Conservation (phyloP, 2,329 filamentous ascomycete species). For the Cercospora berteroae region DNA sequence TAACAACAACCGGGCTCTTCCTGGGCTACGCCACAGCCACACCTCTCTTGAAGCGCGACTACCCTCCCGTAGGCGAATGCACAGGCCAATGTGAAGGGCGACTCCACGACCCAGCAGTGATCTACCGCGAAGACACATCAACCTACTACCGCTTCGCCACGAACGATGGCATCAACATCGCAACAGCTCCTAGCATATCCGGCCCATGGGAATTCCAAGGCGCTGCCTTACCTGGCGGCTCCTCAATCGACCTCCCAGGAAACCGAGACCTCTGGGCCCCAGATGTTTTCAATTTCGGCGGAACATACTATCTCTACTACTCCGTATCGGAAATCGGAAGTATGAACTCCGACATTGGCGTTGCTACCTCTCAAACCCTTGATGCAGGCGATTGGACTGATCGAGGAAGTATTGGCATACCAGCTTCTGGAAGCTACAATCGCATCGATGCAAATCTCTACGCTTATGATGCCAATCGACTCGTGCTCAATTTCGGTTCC, state of each 20-base stretch:
- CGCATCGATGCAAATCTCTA: constrained; percentile 49
- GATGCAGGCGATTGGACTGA: constrained; percentile 61
- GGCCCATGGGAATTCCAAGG: constrained; percentile 53
- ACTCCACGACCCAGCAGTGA: constrained; percentile 24
- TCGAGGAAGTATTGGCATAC: constrained; percentile 58
- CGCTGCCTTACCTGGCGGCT: constrained; percentile 47
- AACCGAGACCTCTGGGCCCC: constrained; percentile 55
- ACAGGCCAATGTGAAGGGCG: constrained; percentile 20
- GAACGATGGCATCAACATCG: constrained; percentile 50
- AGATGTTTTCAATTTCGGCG: constrained; percentile 57
- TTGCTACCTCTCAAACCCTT: constrained; percentile 51
- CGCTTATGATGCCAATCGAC: constrained; percentile 7
- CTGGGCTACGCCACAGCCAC: neutral
- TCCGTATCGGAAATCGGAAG: constrained; percentile 60
- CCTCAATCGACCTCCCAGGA: constrained; percentile 48
- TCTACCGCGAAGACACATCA: constrained; percentile 23
- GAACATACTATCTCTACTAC: constrained; percentile 63
- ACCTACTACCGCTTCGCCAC: constrained; percentile 55
- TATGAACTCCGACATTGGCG: constrained; percentile 61
- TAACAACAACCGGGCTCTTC: neutral
- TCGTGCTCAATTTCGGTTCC: constrained; percentile 54
- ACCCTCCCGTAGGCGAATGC: constrained; percentile 20
- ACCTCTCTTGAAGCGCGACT: constrained; percentile 19
- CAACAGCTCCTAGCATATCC: constrained; percentile 45
- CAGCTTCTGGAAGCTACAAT: constrained; percentile 42